Conservation (phyloP, 2,329 filamentous ascomycete genomes). For the Dendryphion nanum region DNA sequence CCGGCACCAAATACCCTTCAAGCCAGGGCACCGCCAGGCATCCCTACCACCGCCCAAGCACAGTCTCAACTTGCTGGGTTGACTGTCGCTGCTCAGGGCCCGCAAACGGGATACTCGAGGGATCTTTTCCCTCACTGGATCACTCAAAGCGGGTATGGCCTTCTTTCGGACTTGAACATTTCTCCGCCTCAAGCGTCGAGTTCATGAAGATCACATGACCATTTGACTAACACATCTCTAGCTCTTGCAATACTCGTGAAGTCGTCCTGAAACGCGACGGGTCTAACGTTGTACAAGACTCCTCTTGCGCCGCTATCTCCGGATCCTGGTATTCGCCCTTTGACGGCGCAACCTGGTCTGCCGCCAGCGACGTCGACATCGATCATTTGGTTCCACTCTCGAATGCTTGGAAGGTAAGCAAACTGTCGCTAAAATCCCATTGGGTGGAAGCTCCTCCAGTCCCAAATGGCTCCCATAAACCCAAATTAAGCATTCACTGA, state of each 20-base stretch:
- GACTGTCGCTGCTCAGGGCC: conserved; percentile 56
- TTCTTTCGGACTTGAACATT: no score
- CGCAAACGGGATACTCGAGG: conserved; percentile 61
- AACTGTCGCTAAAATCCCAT: no score
- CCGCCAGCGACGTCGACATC: conserved; percentile 71
- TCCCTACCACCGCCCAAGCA: conserved; percentile 61
- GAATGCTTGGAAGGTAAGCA: conserved; percentile 69
- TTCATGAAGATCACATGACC: no score
- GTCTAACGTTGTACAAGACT: conserved; percentile 57
- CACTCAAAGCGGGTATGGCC: conserved; percentile 50
- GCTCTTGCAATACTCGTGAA: conserved; percentile 71
- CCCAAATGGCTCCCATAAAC: neutral
- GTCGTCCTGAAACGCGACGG: conserved; percentile 74
- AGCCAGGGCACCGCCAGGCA: conserved; percentile 54
- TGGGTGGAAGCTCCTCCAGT: no score
- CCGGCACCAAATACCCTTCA: conserved; percentile 28
- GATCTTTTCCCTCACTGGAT: conserved; percentile 71
- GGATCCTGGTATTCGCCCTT: conserved; percentile 72
- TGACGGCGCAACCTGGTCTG: conserved; percentile 69
- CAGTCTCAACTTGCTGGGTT: conserved; percentile 58
- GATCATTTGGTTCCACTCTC: conserved; percentile 81
- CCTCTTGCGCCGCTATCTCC: conserved; percentile 61
- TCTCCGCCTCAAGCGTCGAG: no score
- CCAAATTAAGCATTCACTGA: neutral
- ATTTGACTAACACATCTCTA: conserved; percentile 37